A percentile compares a stretch with the other conserved stretches of the same genome.
These are phyloP conservation scores for Ensete glaucum DNA, from an alignment of 176 grass and related monocot species.

Conservation along the genomic window DNA sequence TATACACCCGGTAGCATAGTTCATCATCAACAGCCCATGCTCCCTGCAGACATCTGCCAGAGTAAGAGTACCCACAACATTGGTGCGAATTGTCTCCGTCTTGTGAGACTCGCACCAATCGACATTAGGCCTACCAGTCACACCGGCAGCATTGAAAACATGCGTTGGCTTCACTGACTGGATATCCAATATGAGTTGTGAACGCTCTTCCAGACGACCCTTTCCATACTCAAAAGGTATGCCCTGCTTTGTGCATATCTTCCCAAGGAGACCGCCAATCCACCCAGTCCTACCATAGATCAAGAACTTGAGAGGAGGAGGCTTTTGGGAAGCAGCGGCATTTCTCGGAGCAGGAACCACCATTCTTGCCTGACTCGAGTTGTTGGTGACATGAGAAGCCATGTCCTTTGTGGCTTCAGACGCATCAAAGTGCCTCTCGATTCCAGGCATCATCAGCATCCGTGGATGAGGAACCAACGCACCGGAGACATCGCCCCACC, in stretches of 20 bases:
- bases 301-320: constrained; percentile 47
- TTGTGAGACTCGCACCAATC: constrained; percentile 19
- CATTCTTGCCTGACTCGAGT: constrained; percentile 16
- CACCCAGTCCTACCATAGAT: constrained; percentile 71
- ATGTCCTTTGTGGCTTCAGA: constrained; percentile 38
- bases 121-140: constrained; percentile 16
- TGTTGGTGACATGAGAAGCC: constrained; percentile 22
- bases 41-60: constrained; percentile 17
- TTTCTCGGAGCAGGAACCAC: constrained; percentile 2
- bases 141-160: constrained; percentile 18
- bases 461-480: constrained; percentile 63
- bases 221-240: constrained; percentile 66
- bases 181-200: constrained; percentile 12
- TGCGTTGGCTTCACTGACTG: constrained; percentile 18
- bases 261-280: constrained; percentile 62
- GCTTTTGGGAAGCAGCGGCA: constrained; percentile 26
- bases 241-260: constrained; percentile 49
- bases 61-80: constrained; percentile 21
- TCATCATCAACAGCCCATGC: constrained; percentile 13
- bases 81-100: constrained; percentile 13
- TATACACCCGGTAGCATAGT: constrained; percentile 21
- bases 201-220: constrained; percentile 52
- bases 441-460: constrained; percentile 65
- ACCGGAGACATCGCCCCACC: constrained; percentile 66
- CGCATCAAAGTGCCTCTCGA: constrained; percentile 36